Conservation (phyloP, 257 asterid genomes). For the Solanum chiquidenum region DNA sequence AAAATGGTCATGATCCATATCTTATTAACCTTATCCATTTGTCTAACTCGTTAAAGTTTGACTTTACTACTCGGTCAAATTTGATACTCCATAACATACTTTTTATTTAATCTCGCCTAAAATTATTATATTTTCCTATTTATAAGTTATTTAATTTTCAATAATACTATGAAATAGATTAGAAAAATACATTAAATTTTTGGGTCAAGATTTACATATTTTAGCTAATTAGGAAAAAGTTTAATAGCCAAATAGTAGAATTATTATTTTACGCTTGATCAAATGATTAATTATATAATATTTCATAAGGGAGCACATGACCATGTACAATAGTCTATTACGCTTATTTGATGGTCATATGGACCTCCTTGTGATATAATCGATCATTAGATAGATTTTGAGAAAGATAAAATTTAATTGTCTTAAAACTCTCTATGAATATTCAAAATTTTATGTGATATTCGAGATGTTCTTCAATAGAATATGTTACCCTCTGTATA, state of each 20-base stretch:
- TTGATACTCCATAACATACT: not conserved
- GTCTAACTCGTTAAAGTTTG: not conserved
- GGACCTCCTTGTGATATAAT: too few relatives aligned
- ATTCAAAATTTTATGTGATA: rapidly evolving
- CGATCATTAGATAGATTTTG: too few relatives aligned
- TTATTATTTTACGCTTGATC: too few relatives aligned
- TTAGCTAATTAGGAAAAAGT: too few relatives aligned
- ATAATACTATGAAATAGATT: not conserved
- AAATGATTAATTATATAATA: not conserved
- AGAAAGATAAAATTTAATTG: too few relatives aligned
- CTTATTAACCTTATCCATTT: too few relatives aligned
- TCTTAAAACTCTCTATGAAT: too few relatives aligned
- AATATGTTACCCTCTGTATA: rapidly evolving
- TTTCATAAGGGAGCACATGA: not conserved
- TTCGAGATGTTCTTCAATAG: rapidly evolving
- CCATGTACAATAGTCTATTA: not conserved
- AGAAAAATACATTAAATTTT: not conserved
- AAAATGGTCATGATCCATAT: not conserved
- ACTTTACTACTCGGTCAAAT: not conserved
- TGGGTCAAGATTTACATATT: not conserved
- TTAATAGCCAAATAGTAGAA: too few relatives aligned
- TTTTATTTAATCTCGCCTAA: not conserved
- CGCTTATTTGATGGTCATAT: not conserved
- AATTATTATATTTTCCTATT: too few relatives aligned
- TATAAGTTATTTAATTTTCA: too few relatives aligned